Evolutionary conservation across 1,284 basidiomycete species (phyloP), one percentile per base, ranked within the genome.

Genomic region (Cronartium quercuum): DNA sequence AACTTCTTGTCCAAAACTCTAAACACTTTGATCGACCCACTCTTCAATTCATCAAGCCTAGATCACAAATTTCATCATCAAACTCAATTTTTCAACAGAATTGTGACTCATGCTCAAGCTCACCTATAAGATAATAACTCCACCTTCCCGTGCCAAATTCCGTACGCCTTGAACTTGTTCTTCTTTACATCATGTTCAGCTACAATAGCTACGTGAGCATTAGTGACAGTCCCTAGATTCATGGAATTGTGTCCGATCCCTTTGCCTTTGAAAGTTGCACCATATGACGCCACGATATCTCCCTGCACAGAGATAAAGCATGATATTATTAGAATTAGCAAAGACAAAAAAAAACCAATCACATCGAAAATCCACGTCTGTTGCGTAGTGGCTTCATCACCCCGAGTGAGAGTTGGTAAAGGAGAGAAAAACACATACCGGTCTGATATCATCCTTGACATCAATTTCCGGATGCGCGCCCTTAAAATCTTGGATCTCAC

Each of bases 101-200:
- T 9, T 15, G 35, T 15, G 40, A 34, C 7, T n/a, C 35, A 55
- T 24, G 55, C 6, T 10, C 13, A 24, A 18, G 55, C 68, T 64
- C 40, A 71, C 68, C 68, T 60, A 65, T 71, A 71, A 35, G 68
- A 71, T 10, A 71, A 35, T n/a, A 71, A 57, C 38, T 71, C 68
- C 18, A 71, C 68, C 57, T 71, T 71, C 18, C 68, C 68, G 41
- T 71, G 61, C 29, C 60, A 64, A 51, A 71, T 44, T 6, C 61
- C 61, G 64, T 63, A 71, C 10, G 61, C 68, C 47, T 71, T 71
- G n/a, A 71, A 55, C 38, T 71, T 71, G 37, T 71, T 71, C 29
- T 71, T 71, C 61, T 71, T 71, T 15, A 71, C 62, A 35, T 71
- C 68, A 57, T 71, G 60, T 64, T 71, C 68, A 24, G 41, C 41